Evolutionary conservation across 495 filamentous ascomycete species (phyloP), one percentile per base, ranked within the genome.

Genomic region (Trichoderma virens): DNA sequence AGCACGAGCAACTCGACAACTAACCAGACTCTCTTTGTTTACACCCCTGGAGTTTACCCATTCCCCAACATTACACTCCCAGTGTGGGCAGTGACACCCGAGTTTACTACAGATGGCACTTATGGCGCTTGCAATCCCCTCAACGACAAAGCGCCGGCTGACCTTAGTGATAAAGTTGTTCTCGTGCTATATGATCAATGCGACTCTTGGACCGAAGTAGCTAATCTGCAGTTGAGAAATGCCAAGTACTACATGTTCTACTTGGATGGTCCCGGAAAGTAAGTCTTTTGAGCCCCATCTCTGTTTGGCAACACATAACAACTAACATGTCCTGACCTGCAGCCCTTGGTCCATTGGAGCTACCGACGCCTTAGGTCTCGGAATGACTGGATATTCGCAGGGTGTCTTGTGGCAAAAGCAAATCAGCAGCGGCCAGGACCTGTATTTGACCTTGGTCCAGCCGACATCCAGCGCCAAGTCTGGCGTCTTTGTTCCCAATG

Each of bases 401-500:
- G 61, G 35, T 18, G 4, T 27, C 18, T 3, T 13, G 9, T 62
- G 59, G 64, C 31, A 51, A 30, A 32, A 43, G 32, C 31, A 34
- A 25, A 25, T 61, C 30, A 43, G 35, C 59, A 60, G 56, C 18
- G 64, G 64, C 28, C 61, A 65, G 39, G 45, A 27, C 3, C 31
- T 59, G 7, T 43, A 23, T 1, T 9, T 62, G 23, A 62, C 61
- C 5, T 30, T 65, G 6, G n/a, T 30, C 30, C 59, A 32, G 32
- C 3, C 27, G 1, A 7, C n/a, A 13, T 60, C 20, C 23, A 23
- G n/a, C 16, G 5, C 31, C 41, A 34, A 18, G 60, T 8, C 23
- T 16, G 71, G 76, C 60, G 64, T 69, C 3, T 47, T 23, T 47
- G 27, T 64, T 9, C 25, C 54, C 31, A 64, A 60, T 23, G 18